Base-by-base conservation (phyloP, 73 alveolate species). In the Uronychia setigera region DNA sequence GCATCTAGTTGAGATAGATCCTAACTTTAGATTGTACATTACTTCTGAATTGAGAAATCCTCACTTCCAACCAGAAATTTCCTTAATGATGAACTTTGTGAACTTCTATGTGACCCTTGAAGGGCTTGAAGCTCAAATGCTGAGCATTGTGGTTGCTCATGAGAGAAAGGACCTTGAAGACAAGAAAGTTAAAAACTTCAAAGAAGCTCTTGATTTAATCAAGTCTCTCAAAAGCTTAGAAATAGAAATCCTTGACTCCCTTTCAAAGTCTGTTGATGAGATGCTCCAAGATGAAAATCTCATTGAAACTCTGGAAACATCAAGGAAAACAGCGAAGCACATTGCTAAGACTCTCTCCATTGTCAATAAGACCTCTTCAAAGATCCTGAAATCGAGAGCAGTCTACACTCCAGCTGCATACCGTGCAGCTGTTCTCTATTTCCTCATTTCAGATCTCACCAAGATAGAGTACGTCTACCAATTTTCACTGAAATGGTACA, bases 1-100 rank as follows among this genome's bases (percentile, higher is more conserved):
- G 30, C 95, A 91, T 82, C 92, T 93, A 87, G 94, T 95, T 32
- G 99, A 95, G 85, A 89, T 95, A 78, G 92, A 93, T 75, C 92
- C 89, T 31, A 93, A 94, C 35, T 96, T 97, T 88, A 93, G 95
- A 92, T 98, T 99, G 86, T 98, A 88, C 83, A 94, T 99, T 90
- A 98, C 99, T 0, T 94, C 99, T 29, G 99, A 98, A 92, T 94
- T 98, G 83, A 96, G 99, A 33, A 97, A 97, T 83, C 99, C 99
- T 76, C 99, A 98, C 84, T 99, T 96, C 92, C 97, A 99, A 0
- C 99, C 99, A 30, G 99, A 99, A 83, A 94, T 98, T 59, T 96
- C 99, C 46, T 99, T 99, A n/a, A 95, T 93, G 88, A 97, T 97
- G 78, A 95, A 96, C 59, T 84, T 93, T 67, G 97, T 94, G 57